Evolutionary conservation across 306 rosid species (phyloP).

Genomic region (Lupinus albus): DNA sequence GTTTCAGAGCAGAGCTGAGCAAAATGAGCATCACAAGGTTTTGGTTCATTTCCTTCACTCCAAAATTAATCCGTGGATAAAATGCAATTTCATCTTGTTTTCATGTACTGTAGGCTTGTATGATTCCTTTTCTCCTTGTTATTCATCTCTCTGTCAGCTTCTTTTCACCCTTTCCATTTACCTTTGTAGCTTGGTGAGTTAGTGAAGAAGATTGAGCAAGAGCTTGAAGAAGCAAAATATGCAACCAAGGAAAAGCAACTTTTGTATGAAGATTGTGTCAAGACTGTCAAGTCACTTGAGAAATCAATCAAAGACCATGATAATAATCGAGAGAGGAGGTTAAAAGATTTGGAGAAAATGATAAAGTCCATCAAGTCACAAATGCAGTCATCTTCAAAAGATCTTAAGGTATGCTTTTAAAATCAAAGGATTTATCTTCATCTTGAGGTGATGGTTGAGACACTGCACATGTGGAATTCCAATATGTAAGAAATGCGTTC

Average conservation of each 20-base stretch:
- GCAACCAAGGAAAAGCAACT: conserved; percentile 65
- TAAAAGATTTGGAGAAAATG: conserved; percentile 79
- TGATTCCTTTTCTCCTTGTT: conserved; percentile 19
- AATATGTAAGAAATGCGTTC: not conserved
- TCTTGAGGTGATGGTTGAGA: conserved; percentile 5
- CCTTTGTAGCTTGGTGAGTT: conserved; percentile 78
- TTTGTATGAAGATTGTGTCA: conserved; percentile 60
- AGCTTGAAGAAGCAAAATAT: conserved; percentile 77
- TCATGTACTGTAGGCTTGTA: not conserved
- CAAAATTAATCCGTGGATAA: conserved; percentile 14
- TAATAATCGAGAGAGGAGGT: conserved; percentile 72
- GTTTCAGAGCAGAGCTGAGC: conserved; percentile 88
- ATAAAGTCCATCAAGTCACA: conserved; percentile 73
- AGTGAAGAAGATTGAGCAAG: conserved; percentile 84
- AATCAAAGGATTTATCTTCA: conserved; percentile 2
- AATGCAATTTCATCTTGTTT: conserved; percentile 15
- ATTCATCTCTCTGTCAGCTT: conserved; percentile 22
- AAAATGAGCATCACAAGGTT: conserved; percentile 98
- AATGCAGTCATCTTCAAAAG: conserved; percentile 80
- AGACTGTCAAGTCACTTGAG: conserved; percentile 69
- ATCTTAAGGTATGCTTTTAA: conserved; percentile 68
- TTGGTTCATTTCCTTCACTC: conserved; percentile 31
- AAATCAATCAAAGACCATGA: conserved; percentile 86
- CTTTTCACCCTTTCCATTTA: conserved; percentile 23
- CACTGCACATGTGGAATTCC: conserved; percentile 16